Base-by-base conservation (phyloP, 768 basidiomycete genomes). In the Russula sp. region DNA sequence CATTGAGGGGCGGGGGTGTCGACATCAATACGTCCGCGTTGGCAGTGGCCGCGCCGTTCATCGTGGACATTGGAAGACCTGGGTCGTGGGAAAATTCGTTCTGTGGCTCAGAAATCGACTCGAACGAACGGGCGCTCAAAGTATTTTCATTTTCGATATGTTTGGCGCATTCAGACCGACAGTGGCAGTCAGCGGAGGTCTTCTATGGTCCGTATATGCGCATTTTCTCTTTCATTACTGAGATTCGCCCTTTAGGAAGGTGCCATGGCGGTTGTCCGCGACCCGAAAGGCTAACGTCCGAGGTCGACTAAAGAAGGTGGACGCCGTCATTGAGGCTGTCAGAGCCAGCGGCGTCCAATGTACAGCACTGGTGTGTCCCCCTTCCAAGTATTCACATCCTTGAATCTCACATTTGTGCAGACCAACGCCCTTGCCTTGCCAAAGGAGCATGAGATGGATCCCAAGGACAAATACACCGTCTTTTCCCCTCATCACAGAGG, bases 381-480 rank as follows among this genome's bases (percentile, higher is more conserved):
- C 11, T 32, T 8, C 58, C 60, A 22, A 45, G 49, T 14, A 27
- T 44, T 44, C 52, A 18, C 20, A 35, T 16, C 27, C 27, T 27
- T 9, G 61, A 13, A 51, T 34, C 42, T 62, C 13, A 55, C 40
- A 18, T 44, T n/a, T 44, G n/a, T 37, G 45, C 48, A 49, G 92
- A 79, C 77, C 54, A 79, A 79, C 57, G 92, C 91, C 4, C 76
- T 98, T 59, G 82, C 86, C 61, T 78, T 99, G 35, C 97, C 97
- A 55, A 96, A 91, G 71, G 94, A 98, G 72, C 80, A 87, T 66
- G 93, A 97, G 75, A 98, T 98, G 97, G 80, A 77, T 11, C 77
- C 96, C 1, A 84, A 81, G 70, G 96, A 98, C 78, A 99, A 99
- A 75, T 99, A 98, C 77, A 97, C 95, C 4, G 84, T 89, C 20